A percentile compares a stretch with the other conserved stretches of the same genome.
Conservation (phyloP, 345 rosid genomes). For the Lepidium sativum region DNA sequence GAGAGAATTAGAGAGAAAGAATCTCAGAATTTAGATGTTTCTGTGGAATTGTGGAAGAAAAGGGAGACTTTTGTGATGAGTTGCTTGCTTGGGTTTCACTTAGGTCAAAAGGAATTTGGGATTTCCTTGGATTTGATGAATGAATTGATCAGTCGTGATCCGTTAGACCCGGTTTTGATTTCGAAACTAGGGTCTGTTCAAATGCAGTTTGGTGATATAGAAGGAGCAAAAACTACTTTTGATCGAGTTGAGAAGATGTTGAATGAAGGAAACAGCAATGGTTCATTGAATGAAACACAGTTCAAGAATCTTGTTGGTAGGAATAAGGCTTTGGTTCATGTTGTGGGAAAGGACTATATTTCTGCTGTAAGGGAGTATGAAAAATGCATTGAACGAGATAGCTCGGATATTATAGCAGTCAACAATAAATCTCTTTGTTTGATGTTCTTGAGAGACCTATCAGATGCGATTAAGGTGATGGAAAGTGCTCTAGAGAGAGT, state of each 20-base stretch:
- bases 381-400: slow-evolving; percentile 83
- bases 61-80: slow-evolving; percentile 64
- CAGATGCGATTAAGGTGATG: slow-evolving; percentile 83
- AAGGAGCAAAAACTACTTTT: slow-evolving; percentile 64
- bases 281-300: slow-evolving; percentile 33
- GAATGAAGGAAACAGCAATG: slow-evolving; percentile 28
- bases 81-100: slow-evolving; percentile 60
- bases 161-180: slow-evolving; percentile 47
- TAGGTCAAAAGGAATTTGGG: slow-evolving; percentile 60
- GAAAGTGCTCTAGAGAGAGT: slow-evolving; percentile 82
- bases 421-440: slow-evolving; percentile 84
- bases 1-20: slow-evolving; percentile 32
- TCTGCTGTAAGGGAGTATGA: slow-evolving; percentile 90
- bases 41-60: slow-evolving; percentile 51
- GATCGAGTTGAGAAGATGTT: slow-evolving; percentile 43
- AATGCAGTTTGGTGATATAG: slow-evolving; percentile 86
- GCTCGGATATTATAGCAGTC: slow-evolving; percentile 58
- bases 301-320: slow-evolving; percentile 71
- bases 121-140: slow-evolving; percentile 59
- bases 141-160: slow-evolving; percentile 35
- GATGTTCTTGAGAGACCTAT: slow-evolving; percentile 86
- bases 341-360: slow-evolving; percentile 88
- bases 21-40: slow-evolving; percentile 10
- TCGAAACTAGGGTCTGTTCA: slow-evolving; percentile 83
- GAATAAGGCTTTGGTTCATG: slow-evolving; percentile 73